These are phyloP conservation scores for Dactylonectria estremocensis DNA, from an alignment of 2,329 filamentous ascomycete genomes.

Conservation along the genomic window DNA sequence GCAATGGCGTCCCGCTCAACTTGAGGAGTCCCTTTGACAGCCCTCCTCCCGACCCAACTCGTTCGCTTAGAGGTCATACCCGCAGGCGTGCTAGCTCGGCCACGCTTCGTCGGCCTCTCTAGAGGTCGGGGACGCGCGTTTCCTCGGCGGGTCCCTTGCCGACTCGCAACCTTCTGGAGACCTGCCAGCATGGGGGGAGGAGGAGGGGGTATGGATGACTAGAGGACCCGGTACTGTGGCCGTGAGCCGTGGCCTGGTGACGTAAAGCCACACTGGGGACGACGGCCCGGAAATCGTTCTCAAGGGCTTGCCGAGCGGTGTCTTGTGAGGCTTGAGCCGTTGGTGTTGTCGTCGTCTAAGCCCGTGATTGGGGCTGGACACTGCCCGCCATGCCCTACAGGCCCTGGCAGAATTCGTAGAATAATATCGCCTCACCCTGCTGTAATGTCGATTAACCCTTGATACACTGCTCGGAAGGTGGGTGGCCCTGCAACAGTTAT, in stretches of 20 bases:
- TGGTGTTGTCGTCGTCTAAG: conserved; percentile 20
- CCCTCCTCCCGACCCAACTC: conserved; percentile 2
- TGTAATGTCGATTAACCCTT: background rate
- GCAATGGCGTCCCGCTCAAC: background rate
- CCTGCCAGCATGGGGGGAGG: background rate
- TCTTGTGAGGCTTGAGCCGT: conserved; percentile 15
- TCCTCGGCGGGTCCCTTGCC: conserved; percentile 31
- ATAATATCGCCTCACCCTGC: background rate
- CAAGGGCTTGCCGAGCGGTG: conserved; percentile 9
- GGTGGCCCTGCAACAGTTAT: background rate
- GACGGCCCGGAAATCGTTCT: background rate
- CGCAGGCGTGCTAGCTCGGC: background rate
- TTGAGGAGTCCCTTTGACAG: background rate
- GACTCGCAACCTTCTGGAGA: conserved; percentile 25
- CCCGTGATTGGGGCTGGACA: conserved; percentile 9
- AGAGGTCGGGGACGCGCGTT: conserved; percentile 44
- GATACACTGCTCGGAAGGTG: background rate
- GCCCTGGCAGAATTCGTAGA: background rate
- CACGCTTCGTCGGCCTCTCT: conserved; percentile 8
- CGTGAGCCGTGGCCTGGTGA: conserved; percentile 16
- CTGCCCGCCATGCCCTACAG: conserved; percentile 10
- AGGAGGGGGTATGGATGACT: background rate
- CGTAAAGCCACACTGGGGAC: conserved; percentile 18
- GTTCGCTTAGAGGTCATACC: background rate
- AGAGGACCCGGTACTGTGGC: conserved; percentile 1